These are phyloP conservation scores for Mallotus nudiflorus DNA, from an alignment of 345 rosid genomes.

Conservation along the genomic window DNA sequence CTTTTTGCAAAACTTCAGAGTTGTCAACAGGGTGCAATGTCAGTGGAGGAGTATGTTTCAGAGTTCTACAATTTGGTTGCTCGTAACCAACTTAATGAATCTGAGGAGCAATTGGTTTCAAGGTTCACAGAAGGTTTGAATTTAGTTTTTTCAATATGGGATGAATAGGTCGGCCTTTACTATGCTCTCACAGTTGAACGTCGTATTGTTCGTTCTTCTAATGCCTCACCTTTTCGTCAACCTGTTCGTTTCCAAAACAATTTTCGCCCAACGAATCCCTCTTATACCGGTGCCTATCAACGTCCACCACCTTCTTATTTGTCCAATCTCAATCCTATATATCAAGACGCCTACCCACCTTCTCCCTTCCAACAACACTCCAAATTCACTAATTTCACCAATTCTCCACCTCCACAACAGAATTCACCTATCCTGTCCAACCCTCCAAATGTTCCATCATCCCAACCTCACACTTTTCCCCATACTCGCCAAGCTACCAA, in stretches of 20 bases:
- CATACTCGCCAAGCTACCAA: slow-evolving; percentile 2
- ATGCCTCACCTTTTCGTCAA: neutral
- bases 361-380: neutral
- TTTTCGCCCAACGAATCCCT: neutral
- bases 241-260: neutral
- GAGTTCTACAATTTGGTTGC: slow-evolving; percentile 4
- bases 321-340: too few species aligned
- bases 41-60: slow-evolving; percentile 5
- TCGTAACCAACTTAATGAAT: slow-evolving; percentile 8
- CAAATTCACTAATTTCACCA: neutral
- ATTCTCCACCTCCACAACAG: neutral
- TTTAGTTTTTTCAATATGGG: neutral
- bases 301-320: too few species aligned
- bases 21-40: slow-evolving; percentile 5
- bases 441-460: neutral
- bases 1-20: neutral
- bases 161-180: neutral
- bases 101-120: slow-evolving; percentile 6
- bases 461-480: neutral
- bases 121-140: slow-evolving; percentile 4
- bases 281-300: neutral
- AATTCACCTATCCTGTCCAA: neutral
- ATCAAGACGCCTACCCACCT: neutral
- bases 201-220: neutral
- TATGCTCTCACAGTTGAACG: neutral